A percentile compares a stretch with the other conserved stretches of the same genome.
phyloP scores from a whole-genome alignment of 2,329 filamentous ascomycete species.

The Myriosclerotinia curreyana region DNA sequence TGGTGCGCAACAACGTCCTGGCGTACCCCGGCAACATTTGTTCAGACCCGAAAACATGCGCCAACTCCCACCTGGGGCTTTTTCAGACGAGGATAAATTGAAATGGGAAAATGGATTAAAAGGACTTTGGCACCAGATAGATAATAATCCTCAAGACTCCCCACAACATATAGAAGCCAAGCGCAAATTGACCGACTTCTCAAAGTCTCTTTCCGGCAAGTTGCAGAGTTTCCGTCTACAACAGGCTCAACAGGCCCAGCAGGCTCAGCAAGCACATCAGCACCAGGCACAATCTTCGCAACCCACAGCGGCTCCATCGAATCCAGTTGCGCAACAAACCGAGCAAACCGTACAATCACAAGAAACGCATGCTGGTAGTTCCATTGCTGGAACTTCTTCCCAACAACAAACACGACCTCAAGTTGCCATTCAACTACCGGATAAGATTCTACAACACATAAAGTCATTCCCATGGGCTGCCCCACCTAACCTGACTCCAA shows the following conservation, averaged over 20 bases:
- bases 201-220: conserved; percentile 49
- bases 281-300: conserved; percentile 20
- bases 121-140: conserved; percentile 50
- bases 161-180: conserved; percentile 50
- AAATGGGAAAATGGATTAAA: conserved; percentile 59
- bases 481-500: conserved; percentile 44
- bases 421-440: conserved; percentile 26
- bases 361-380: conserved; percentile 20
- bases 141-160: conserved; percentile 50
- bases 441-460: conserved; percentile 46
- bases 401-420: conserved; percentile 23
- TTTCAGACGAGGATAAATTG: conserved; percentile 53
- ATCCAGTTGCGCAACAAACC: conserved; percentile 17
- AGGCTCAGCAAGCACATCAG: conserved; percentile 3
- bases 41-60: conserved; percentile 39
- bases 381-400: conserved; percentile 22
- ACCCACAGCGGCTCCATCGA: not conserved
- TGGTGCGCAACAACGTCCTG: conserved; percentile 27
- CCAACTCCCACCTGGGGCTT: conserved; percentile 31
- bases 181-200: conserved; percentile 59
- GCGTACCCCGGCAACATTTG: conserved; percentile 27
- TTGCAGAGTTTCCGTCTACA: conserved; percentile 34
- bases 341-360: conserved; percentile 26
- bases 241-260: conserved; percentile 10
- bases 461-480: conserved; percentile 49